These are phyloP conservation scores for Aspergillus neotritici DNA, from an alignment of 2,329 filamentous ascomycete species.

Conservation along the genomic window DNA sequence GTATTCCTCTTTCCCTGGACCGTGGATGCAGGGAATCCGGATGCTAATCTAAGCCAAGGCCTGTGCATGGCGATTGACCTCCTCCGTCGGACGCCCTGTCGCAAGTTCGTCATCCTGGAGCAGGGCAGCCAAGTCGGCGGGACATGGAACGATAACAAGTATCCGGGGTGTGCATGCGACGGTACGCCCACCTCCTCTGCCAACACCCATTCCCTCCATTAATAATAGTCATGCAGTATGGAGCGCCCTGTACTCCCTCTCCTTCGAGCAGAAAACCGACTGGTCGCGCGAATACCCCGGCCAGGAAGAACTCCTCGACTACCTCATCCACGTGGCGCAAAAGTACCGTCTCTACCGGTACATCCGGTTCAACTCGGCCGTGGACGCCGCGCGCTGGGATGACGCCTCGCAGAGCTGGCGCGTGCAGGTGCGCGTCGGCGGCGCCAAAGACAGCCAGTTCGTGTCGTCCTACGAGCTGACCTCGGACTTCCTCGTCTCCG, in stretches of 20 bases:
- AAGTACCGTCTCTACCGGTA: conserved; percentile 53
- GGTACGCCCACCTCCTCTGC: conserved; percentile 21
- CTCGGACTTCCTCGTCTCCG: conserved; percentile 53
- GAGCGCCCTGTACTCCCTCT: conserved; percentile 54
- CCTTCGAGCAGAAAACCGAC: conserved; percentile 55
- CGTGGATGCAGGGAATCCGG: no score
- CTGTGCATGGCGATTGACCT: conserved; percentile 55
- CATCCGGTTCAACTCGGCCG: conserved; percentile 53
- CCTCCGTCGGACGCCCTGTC: conserved; percentile 42
- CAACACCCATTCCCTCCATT: neutral
- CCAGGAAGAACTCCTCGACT: conserved; percentile 55
- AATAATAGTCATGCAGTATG: conserved; percentile 34
- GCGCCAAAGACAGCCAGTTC: conserved; percentile 53
- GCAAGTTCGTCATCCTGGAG: conserved; percentile 54
- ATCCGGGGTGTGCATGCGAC: conserved; percentile 53
- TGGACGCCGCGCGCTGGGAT: conserved; percentile 52
- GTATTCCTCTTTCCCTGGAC: conserved; percentile 23
- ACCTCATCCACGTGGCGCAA: conserved; percentile 49
- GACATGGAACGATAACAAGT: conserved; percentile 53
- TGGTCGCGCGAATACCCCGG: conserved; percentile 56
- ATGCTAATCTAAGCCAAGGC: no score
- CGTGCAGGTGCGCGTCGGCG: conserved; percentile 44
- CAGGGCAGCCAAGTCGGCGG: conserved; percentile 51
- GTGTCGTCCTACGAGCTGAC: conserved; percentile 48
- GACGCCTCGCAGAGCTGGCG: conserved; percentile 49